Conservation (phyloP, 225 moss, liverwort and hornwort species). For the Asterella californica region DNA sequence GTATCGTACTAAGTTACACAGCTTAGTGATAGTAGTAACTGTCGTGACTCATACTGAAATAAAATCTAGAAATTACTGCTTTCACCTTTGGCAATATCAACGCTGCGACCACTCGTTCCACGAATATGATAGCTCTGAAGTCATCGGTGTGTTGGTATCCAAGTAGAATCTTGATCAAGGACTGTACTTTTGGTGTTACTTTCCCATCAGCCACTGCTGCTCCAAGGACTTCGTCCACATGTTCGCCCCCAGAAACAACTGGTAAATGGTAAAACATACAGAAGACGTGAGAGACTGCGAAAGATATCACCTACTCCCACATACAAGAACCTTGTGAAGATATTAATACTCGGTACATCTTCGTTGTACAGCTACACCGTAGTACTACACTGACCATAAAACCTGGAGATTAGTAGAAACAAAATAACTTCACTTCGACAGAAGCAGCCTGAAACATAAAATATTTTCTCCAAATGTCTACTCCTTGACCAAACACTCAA, state of each 20-base stretch:
- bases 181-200: constrained; percentile 99
- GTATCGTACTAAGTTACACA: background rate
- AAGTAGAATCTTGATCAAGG: constrained; percentile 90
- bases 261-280: constrained; percentile 14
- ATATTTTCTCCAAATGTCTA: background rate
- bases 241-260: constrained; percentile 98
- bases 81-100: constrained; percentile 89
- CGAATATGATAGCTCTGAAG: constrained; percentile 98
- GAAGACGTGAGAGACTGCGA: background rate
- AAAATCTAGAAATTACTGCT: background rate
- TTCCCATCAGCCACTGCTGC: constrained; percentile 99
- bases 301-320: background rate
- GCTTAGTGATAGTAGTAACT: background rate
- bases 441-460: too few relatives aligned
- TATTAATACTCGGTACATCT: background rate
- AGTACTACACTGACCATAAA: too few relatives aligned
- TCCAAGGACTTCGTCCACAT: constrained; percentile 97
- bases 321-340: background rate
- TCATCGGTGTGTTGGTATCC: constrained; percentile 96
- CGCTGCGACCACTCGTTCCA: constrained; percentile 95
- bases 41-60: background rate
- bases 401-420: too few relatives aligned
- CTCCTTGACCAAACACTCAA: background rate
- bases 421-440: too few relatives aligned
- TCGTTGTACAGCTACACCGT: background rate